Percentiles rank a stretch among this genome's conserved stretches.
Evolutionary conservation across 176 grass and related monocot genomes (phyloP).

Genomic region (Triticum dicoccoides): DNA sequence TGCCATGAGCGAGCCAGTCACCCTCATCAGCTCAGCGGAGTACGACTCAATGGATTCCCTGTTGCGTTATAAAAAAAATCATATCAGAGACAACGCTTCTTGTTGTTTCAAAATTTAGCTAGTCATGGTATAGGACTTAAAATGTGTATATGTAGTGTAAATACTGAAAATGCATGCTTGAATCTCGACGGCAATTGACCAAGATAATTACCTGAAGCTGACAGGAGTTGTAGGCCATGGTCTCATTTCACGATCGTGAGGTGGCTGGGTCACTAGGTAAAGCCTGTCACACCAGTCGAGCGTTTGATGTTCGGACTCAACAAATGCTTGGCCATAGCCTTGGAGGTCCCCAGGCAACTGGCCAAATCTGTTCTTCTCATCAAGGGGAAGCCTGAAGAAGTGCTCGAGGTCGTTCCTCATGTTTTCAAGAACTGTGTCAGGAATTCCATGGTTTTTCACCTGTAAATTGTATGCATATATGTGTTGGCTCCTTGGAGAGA

Average conservation of each 20-base stretch:
- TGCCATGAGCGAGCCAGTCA: slow-evolving; percentile 12
- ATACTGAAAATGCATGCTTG: background rate
- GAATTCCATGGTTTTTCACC: slow-evolving; percentile 21
- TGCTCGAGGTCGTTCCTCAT: slow-evolving; percentile 10
- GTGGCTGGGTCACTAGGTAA: slow-evolving; percentile 23
- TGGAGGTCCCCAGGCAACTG: slow-evolving; percentile 28
- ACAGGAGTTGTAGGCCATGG: slow-evolving; percentile 14
- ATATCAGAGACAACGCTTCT: background rate
- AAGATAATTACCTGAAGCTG: slow-evolving; percentile 2
- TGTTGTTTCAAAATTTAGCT: too few relatives aligned
- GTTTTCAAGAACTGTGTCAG: slow-evolving; percentile 13
- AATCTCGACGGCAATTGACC: background rate
- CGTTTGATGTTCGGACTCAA: slow-evolving; percentile 27
- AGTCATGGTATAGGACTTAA: too few relatives aligned
- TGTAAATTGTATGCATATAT: background rate
- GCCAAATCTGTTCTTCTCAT: slow-evolving; percentile 23
- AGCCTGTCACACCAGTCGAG: slow-evolving; percentile 35
- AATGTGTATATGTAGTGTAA: background rate
- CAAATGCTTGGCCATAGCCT: slow-evolving; percentile 39
- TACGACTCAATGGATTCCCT: slow-evolving; percentile 26
- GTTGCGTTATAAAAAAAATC: background rate
- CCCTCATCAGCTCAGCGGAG: slow-evolving; percentile 22
- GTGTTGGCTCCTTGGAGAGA: background rate
- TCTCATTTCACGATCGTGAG: slow-evolving; percentile 6
- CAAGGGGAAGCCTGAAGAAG: slow-evolving; percentile 26